Percentiles rank a stretch among this genome's conserved stretches.
phyloP scores from a whole-genome alignment of 2,329 filamentous ascomycete species.

The Trichoderma asperellum region DNA sequence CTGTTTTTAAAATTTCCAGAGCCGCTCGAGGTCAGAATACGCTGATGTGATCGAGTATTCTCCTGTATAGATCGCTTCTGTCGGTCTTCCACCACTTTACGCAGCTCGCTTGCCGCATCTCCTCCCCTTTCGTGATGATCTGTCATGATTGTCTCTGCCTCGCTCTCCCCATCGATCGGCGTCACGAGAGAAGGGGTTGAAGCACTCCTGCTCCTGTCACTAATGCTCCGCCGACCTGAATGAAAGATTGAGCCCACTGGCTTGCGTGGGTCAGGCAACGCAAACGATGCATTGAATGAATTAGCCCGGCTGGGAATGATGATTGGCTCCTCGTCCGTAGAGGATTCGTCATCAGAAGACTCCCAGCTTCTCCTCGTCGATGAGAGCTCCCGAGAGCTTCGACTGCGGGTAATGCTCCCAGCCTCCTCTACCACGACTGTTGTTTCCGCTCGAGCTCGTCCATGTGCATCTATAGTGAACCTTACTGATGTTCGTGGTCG shows the following conservation, averaged over 20 bases:
- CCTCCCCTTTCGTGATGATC: slow-evolving; percentile 50
- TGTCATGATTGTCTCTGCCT: slow-evolving; percentile 62
- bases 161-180: slow-evolving; percentile 56
- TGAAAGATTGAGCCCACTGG: slow-evolving; percentile 55
- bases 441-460: slow-evolving; percentile 60
- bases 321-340: slow-evolving; percentile 67
- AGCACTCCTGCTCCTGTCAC: slow-evolving; percentile 54
- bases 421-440: slow-evolving; percentile 48
- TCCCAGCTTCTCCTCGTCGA: slow-evolving; percentile 45
- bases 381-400: slow-evolving; percentile 39
- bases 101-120: slow-evolving; percentile 64
- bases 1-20: slow-evolving; percentile 42
- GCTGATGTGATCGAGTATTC: slow-evolving; percentile 42
- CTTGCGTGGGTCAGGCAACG: slow-evolving; percentile 57
- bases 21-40: slow-evolving; percentile 38
- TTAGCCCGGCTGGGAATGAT: slow-evolving; percentile 64
- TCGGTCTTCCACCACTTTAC: slow-evolving; percentile 59
- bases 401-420: slow-evolving; percentile 37
- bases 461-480: slow-evolving; percentile 66
- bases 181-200: slow-evolving; percentile 41
- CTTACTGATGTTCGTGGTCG: slow-evolving; percentile 60
- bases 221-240: slow-evolving; percentile 52
- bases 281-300: slow-evolving; percentile 59
- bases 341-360: slow-evolving; percentile 59
- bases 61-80: slow-evolving; percentile 48